Evolutionary conservation across 2,329 filamentous ascomycete genomes (phyloP), one percentile per base, ranked within the genome.

Genomic region (Talaromyces sp.): DNA sequence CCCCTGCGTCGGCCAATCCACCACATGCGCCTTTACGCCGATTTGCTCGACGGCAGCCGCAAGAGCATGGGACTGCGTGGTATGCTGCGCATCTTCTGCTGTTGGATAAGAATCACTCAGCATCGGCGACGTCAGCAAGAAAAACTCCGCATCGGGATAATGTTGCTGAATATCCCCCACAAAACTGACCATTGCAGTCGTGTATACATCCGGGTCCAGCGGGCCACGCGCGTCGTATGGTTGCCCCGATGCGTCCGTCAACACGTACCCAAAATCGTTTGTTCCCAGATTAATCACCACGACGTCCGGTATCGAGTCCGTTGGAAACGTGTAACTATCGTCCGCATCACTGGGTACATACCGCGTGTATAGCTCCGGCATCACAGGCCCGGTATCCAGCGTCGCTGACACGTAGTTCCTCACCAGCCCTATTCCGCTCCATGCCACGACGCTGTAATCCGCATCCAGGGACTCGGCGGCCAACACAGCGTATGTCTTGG

Each of bases 211-310:
- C 22, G 25, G 8, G 17, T 60, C 30, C 2, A 60, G 39, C 19
- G 52, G 58, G 3, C 15, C 15, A 13, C 58, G 58, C 11, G 36
- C 58, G 15, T 60, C 22, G 28, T 60, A 60, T 1, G 53, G 15
- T 7, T 56, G 27, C 22, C 58, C 58, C 4, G 58, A 56, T 10
- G 58, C 28, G 36, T 60, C 7, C 28, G 44, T 49, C n/a, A 30
- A n/a, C 5, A 42, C 8, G 19, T 60, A 60, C 17, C 39, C 5
- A 17, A 60, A 60, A 36, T 60, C 58, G 9, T 60, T 60, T 17
- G 58, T 60, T 1, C 58, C 58, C 13, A 60, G 53, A 11, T 60
- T 60, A 25, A 60, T 60, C n/a, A 60, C 58, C 25, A 60, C 58
- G n/a, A 25, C 58, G 25, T 60, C 42, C 4, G 58, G 58, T 13